phyloP scores from a whole-genome alignment of 2,329 filamentous ascomycete genomes.

The Cordyceps farinosa region DNA sequence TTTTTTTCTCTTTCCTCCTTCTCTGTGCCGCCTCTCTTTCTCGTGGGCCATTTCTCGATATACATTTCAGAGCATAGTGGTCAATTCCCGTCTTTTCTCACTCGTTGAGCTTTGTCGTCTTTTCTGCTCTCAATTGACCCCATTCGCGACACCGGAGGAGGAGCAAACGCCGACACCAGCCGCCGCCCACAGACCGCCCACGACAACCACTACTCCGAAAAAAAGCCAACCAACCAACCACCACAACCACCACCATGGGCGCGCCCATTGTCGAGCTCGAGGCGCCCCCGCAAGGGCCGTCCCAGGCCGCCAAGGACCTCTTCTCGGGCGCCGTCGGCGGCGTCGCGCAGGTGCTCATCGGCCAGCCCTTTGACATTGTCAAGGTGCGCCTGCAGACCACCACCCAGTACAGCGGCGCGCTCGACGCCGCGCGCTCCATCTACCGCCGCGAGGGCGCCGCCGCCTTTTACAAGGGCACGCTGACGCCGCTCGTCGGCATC shows the following conservation, averaged over 20 bases:
- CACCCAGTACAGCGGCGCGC: constrained; percentile 72
- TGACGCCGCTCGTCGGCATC: constrained; percentile 92
- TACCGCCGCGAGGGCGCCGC: constrained; percentile 81
- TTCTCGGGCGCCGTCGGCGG: constrained; percentile 88
- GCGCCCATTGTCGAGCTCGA: constrained; percentile 37
- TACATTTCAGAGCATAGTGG: no score
- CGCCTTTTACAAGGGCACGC: constrained; percentile 97
- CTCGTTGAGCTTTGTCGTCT: not conserved
- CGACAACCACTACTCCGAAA: not conserved
- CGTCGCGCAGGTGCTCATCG: constrained; percentile 88
- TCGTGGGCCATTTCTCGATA: not conserved
- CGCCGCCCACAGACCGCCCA: not conserved
- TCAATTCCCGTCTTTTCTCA: no score
- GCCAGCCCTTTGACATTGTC: constrained; percentile 82
- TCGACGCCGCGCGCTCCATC: constrained; percentile 78
- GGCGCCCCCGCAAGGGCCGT: constrained; percentile 31
- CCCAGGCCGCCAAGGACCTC: constrained; percentile 79
- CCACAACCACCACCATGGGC: constrained; percentile 30
- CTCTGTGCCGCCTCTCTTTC: not conserved
- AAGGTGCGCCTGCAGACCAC: constrained; percentile 96
- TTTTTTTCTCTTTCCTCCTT: not conserved
- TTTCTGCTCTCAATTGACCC: not conserved
- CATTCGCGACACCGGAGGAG: not conserved
- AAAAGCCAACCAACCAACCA: no score
- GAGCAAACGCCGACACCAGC: not conserved